These are phyloP conservation scores for Russula griseocarnosa DNA, from an alignment of 768 basidiomycete species.

Conservation along the genomic window DNA sequence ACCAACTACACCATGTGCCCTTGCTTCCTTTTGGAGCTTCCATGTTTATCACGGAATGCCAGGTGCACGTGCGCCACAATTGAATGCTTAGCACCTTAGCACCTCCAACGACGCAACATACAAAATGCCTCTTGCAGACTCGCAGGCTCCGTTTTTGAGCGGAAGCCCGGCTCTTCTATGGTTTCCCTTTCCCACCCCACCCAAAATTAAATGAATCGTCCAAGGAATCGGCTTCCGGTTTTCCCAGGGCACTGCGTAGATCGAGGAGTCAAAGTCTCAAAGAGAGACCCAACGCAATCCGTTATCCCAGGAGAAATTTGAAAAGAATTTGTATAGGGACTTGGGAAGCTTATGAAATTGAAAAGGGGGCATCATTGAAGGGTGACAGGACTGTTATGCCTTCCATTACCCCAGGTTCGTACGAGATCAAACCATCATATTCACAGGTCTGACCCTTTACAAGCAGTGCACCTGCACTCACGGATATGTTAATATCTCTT, in stretches of 20 bases:
- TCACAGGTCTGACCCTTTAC: not conserved
- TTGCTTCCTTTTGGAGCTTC: rapidly evolving
- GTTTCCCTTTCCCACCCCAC: constrained; percentile 30
- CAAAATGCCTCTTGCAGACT: constrained; percentile 33
- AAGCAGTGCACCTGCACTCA: not conserved
- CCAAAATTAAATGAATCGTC: constrained; percentile 24
- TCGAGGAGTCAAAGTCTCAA: constrained; percentile 42
- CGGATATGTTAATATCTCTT: constrained; percentile 2
- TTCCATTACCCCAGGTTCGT: constrained; percentile 9
- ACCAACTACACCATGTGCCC: constrained; percentile 29
- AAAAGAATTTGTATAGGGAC: constrained; percentile 52
- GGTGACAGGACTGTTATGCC: not conserved
- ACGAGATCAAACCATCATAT: too few species aligned
- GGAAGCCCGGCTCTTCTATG: constrained; percentile 34
- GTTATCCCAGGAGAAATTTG: constrained; percentile 48
- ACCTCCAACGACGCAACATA: not conserved
- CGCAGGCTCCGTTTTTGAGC: constrained; percentile 46
- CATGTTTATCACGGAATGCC: not conserved
- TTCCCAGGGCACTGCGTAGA: constrained; percentile 41
- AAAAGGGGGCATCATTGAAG: constrained; percentile 2
- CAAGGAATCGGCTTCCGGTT: constrained; percentile 37
- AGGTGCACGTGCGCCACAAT: not conserved
- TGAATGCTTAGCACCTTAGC: too few species aligned
- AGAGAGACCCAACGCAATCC: constrained; percentile 29
- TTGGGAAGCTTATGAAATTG: constrained; percentile 37